Percentiles rank a stretch among this genome's conserved stretches.
Conservation (phyloP, 2,329 filamentous ascomycete genomes). For the Calonectria pseudoreteaudii region DNA sequence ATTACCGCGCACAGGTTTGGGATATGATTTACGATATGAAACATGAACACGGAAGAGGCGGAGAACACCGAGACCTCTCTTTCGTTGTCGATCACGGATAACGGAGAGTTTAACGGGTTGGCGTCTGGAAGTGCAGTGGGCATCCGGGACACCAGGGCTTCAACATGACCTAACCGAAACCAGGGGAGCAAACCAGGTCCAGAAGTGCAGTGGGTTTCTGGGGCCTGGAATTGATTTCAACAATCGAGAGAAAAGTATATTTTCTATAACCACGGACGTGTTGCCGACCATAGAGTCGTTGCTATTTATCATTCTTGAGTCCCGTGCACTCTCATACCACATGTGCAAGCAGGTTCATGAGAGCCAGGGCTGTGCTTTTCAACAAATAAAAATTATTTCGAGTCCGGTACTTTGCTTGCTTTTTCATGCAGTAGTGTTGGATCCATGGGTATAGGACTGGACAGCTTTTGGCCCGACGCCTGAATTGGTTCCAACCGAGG, state of each 20-base stretch:
- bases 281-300: neutral
- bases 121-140: slow-evolving; percentile 31
- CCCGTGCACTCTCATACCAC: neutral
- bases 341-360: neutral
- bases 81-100: slow-evolving; percentile 17
- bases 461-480: neutral
- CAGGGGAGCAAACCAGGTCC: slow-evolving; percentile 6
- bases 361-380: neutral
- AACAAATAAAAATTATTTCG: neutral
- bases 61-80: neutral
- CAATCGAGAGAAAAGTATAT: slow-evolving; percentile 14
- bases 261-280: neutral
- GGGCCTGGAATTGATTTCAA: slow-evolving; percentile 26
- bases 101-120: slow-evolving; percentile 13
- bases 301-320: slow-evolving; percentile 6
- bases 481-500: neutral
- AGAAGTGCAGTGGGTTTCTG: slow-evolving; percentile 44
- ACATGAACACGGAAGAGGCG: neutral
- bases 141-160: slow-evolving; percentile 30
- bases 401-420: neutral
- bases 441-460: neutral
- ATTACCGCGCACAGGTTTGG: neutral
- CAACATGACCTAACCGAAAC: slow-evolving; percentile 26
- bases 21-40: slow-evolving; percentile 7
- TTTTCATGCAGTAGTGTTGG: neutral